Evolutionary conservation across 176 grass and related monocot species (phyloP).

Genomic region (Cenchrus americanus): DNA sequence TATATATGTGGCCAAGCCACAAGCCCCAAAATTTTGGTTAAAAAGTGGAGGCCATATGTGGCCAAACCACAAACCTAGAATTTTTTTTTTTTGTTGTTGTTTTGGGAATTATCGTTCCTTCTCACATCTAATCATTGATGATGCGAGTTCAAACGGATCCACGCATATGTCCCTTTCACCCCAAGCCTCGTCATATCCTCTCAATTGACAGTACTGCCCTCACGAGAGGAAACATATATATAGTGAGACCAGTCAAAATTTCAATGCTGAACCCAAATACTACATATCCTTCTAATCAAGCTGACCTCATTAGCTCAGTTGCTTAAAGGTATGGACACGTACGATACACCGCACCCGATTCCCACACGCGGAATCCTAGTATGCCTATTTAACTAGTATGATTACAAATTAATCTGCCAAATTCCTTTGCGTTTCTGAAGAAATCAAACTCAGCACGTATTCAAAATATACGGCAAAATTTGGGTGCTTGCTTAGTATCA

Average conservation of each 20-base stretch:
- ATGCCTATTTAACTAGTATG: too few species aligned
- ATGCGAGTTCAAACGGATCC: too few species aligned
- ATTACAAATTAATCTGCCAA: too few species aligned
- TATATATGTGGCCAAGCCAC: constrained; percentile 8
- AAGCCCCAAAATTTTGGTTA: neutral
- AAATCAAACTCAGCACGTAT: neutral
- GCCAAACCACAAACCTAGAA: neutral
- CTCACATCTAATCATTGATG: neutral
- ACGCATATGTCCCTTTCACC: too few species aligned
- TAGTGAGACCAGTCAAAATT: neutral
- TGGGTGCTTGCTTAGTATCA: too few species aligned
- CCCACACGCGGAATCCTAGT: too few species aligned
- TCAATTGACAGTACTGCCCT: neutral
- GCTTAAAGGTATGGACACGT: too few species aligned
- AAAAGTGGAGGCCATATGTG: neutral
- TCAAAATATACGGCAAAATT: neutral
- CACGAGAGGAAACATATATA: neutral
- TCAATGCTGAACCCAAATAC: neutral
- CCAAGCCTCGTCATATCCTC: neutral
- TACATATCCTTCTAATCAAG: neutral
- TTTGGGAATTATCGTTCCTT: neutral
- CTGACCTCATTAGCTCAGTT: too few species aligned
- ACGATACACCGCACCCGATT: too few species aligned
- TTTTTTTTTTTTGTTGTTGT: too few species aligned
- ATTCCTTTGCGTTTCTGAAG: neutral